phyloP scores from a whole-genome alignment of 176 grass and related monocot genomes.

The Secale cereale region DNA sequence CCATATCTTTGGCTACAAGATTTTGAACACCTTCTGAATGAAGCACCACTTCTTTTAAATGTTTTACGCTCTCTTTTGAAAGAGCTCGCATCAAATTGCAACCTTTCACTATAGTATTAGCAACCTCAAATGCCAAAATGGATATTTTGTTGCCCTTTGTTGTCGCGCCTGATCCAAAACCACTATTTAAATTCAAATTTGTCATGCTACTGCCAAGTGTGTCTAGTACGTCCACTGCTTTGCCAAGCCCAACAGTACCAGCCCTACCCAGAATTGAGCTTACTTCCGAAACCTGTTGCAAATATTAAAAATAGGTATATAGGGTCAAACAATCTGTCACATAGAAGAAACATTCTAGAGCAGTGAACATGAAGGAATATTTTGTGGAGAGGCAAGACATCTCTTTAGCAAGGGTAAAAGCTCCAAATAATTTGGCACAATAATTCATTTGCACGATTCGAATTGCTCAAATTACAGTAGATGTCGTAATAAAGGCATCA shows the following conservation, averaged over 20 bases:
- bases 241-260: conserved; percentile 68
- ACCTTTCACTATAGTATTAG: conserved; percentile 94
- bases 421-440: neutral
- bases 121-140: conserved; percentile 97
- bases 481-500: neutral
- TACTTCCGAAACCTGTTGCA: conserved; percentile 79
- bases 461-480: neutral
- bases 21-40: conserved; percentile 85
- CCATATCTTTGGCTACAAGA: conserved; percentile 93
- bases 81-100: conserved; percentile 84
- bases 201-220: conserved; percentile 99
- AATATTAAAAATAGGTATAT: conserved; percentile 9
- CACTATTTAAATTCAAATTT: conserved; percentile 65
- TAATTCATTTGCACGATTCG: neutral
- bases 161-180: conserved; percentile 71
- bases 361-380: conserved; percentile 3
- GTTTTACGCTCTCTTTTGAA: conserved; percentile 89
- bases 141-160: conserved; percentile 83
- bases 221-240: conserved; percentile 92
- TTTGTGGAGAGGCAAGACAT: neutral
- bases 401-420: conserved; percentile 15
- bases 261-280: conserved; percentile 82
- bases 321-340: neutral
- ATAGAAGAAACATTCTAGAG: neutral
- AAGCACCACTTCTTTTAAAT: conserved; percentile 94